These are phyloP conservation scores for Trametes gibbosa DNA, from an alignment of 768 basidiomycete genomes.

Conservation along the genomic window DNA sequence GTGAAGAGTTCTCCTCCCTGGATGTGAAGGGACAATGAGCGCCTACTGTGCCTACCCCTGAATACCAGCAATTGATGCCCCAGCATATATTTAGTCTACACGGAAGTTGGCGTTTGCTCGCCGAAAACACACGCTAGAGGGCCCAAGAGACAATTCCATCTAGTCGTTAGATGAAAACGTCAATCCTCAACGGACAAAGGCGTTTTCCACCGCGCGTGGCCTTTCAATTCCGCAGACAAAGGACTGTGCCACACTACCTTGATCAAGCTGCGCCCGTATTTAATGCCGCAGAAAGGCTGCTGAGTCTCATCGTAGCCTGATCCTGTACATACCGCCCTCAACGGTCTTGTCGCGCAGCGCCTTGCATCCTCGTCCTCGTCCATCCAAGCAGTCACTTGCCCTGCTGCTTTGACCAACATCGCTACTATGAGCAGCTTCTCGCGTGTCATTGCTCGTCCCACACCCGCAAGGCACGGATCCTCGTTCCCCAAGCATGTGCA, in stretches of 20 bases:
- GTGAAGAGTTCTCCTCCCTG: constrained; percentile 4
- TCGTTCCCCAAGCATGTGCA: background rate
- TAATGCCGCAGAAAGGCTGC: background rate
- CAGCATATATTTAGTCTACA: too few species aligned
- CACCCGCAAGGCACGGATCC: background rate
- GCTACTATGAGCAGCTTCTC: constrained; percentile 6
- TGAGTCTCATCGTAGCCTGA: background rate
- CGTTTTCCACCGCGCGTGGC: too few species aligned
- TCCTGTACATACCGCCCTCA: constrained; percentile 6
- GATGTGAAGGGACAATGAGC: constrained; percentile 1
- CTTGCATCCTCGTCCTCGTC: too few species aligned
- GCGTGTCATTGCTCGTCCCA: constrained; percentile 8
- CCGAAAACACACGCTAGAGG: too few species aligned
- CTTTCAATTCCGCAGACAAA: background rate
- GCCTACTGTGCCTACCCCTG: background rate
- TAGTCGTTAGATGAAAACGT: too few species aligned
- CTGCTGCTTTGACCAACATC: background rate
- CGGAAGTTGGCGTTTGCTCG: too few species aligned
- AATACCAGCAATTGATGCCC: background rate
- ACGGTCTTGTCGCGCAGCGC: background rate
- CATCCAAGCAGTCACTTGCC: background rate
- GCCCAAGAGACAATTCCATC: too few species aligned
- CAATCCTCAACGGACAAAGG: too few species aligned
- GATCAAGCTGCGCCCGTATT: background rate
- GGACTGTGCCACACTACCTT: background rate